Conservation (phyloP, 176 grass and related monocot genomes). For the Avena atlantica region DNA sequence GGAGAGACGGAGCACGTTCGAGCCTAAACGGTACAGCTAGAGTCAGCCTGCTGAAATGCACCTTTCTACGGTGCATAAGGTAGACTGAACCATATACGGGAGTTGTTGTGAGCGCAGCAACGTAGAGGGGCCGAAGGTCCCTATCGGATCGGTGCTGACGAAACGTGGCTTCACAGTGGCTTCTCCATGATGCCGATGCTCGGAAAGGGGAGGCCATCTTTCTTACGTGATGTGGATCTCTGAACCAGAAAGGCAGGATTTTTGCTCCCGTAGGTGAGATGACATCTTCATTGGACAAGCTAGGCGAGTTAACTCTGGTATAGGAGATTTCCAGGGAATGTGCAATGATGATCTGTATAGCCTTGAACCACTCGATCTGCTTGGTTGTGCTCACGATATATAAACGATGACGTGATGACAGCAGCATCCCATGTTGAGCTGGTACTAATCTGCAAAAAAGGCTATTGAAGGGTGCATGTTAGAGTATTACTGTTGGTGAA, state of each 20-base stretch:
- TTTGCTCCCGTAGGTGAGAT: neutral
- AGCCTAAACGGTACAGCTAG: conserved; percentile 9
- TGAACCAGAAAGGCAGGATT: conserved; percentile 42
- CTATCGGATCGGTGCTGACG: neutral
- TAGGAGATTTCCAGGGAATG: neutral
- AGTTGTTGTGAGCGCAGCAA: neutral
- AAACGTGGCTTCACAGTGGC: conserved; percentile 20
- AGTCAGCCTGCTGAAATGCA: neutral
- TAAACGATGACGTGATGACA: neutral
- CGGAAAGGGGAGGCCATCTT: conserved; percentile 14
- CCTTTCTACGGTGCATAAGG: neutral
- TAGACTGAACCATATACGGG: neutral
- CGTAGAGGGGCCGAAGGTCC: neutral
- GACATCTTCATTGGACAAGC: neutral
- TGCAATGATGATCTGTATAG: neutral
- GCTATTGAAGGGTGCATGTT: neutral
- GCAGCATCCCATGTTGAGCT: neutral
- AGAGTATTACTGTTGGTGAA: neutral
- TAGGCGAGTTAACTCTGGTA: neutral
- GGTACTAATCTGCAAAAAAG: conserved; percentile 13
- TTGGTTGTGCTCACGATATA: neutral
- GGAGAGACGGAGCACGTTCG: neutral
- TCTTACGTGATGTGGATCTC: conserved; percentile 41
- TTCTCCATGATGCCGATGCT: conserved; percentile 22
- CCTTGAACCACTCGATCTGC: neutral